A percentile compares a stretch with the other conserved stretches of the same genome.
These are phyloP conservation scores for Pyrenula massariospora DNA, from an alignment of 495 filamentous ascomycete genomes.

Conservation along the genomic window DNA sequence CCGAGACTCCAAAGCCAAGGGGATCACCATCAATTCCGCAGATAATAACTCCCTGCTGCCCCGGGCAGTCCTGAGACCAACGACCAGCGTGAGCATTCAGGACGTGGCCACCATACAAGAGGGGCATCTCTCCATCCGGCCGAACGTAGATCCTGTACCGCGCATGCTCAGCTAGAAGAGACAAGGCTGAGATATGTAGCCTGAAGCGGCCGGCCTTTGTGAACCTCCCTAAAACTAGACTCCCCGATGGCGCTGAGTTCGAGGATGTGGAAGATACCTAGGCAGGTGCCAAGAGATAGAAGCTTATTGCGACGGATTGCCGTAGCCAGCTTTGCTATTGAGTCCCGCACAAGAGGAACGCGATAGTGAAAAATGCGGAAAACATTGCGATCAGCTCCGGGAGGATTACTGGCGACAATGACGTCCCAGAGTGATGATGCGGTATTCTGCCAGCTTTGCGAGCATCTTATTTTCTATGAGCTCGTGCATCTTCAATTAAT, in stretches of 20 bases:
- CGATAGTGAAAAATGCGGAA: too few species aligned
- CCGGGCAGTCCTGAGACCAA: constrained; percentile 65
- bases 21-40: constrained; percentile 66
- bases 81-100: constrained; percentile 69
- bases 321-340: too few species aligned
- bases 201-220: constrained; percentile 70
- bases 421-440: too few species aligned
- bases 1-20: constrained; percentile 23
- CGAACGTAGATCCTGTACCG: constrained; percentile 75
- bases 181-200: constrained; percentile 64
- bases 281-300: constrained; percentile 57
- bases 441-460: too few species aligned
- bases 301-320: constrained; percentile 53
- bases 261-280: constrained; percentile 25
- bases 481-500: too few species aligned
- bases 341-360: too few species aligned
- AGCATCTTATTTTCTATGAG: too few species aligned
- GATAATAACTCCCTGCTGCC: constrained; percentile 67
- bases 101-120: constrained; percentile 64
- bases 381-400: too few species aligned
- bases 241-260: background rate
- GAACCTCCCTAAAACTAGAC: constrained; percentile 42
- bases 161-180: constrained; percentile 59
- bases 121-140: constrained; percentile 70
- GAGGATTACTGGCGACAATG: too few species aligned